These are phyloP conservation scores for Naganishia vaughanmartiniae DNA, from an alignment of 768 basidiomycete species.

Conservation along the genomic window DNA sequence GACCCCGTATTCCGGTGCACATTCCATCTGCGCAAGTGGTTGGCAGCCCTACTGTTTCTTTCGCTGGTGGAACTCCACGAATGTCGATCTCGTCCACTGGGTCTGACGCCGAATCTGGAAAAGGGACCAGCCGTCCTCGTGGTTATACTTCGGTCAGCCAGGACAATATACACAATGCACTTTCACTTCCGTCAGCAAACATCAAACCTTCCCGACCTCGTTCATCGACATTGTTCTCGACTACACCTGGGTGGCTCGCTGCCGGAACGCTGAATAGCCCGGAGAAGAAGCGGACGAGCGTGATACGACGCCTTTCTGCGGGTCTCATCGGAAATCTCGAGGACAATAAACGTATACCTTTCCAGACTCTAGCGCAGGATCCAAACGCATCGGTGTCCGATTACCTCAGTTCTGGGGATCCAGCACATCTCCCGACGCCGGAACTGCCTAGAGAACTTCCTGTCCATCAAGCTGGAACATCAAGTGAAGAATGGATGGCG, in stretches of 20 bases:
- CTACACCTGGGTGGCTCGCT: constrained; percentile 1
- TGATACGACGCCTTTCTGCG: constrained; percentile 24
- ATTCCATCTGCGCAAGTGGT: not conserved
- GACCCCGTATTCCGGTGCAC: not conserved
- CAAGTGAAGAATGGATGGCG: constrained; percentile 64
- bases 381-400: constrained; percentile 30
- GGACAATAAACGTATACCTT: constrained; percentile 28
- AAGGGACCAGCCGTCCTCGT: not conserved
- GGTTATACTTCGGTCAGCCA: constrained; percentile 10
- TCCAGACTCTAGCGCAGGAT: constrained; percentile 39
- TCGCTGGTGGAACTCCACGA: constrained; percentile 1
- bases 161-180: not conserved
- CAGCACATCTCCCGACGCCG: constrained; percentile 32
- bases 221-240: constrained; percentile 31
- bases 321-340: constrained; percentile 21
- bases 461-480: constrained; percentile 23
- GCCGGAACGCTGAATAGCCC: constrained; percentile 22
- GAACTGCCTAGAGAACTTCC: not conserved
- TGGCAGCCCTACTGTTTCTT: constrained; percentile 13
- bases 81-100: constrained; percentile 22
- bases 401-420: constrained; percentile 36
- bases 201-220: not conserved
- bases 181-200: not conserved
- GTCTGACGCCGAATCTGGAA: not conserved
- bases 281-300: constrained; percentile 11